Evolutionary conservation across 2,329 filamentous ascomycete species (phyloP).

Genomic region (Sphaerulina vaccinii): DNA sequence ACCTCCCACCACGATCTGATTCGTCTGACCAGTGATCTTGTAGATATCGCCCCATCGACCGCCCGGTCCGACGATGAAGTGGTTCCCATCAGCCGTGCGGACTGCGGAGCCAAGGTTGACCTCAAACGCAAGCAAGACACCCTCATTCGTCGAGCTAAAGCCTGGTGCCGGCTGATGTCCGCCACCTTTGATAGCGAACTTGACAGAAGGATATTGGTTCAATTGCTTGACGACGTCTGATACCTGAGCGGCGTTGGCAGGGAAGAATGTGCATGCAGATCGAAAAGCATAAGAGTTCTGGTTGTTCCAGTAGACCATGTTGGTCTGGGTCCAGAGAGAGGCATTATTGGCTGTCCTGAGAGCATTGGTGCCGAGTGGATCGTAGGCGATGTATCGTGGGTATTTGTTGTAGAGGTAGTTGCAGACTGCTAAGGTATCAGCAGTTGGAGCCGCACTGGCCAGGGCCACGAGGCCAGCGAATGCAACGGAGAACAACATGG

Average conservation of each 20-base stretch:
- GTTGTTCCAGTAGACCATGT: conserved; percentile 28
- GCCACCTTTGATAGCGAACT: conserved; percentile 57
- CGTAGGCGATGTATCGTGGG: conserved; percentile 24
- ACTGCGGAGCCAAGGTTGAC: conserved; percentile 39
- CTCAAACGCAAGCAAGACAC: conserved; percentile 48
- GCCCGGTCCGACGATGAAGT: conserved; percentile 23
- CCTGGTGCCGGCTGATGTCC: conserved; percentile 50
- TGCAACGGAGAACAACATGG: conserved; percentile 10
- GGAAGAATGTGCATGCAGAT: conserved; percentile 40
- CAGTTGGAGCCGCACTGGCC: conserved; percentile 14
- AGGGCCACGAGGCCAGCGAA: conserved; percentile 12
- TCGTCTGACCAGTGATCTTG: conserved; percentile 19
- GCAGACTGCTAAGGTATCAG: conserved; percentile 25
- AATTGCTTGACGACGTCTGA: conserved; percentile 54
- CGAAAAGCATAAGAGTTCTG: conserved; percentile 24
- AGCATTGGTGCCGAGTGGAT: conserved; percentile 18
- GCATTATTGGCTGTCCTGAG: conserved; percentile 18
- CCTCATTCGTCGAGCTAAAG: conserved; percentile 48
- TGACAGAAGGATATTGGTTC: conserved; percentile 46
- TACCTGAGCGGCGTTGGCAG: conserved; percentile 52
- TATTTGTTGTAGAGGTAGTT: conserved; percentile 25
- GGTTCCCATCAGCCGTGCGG: conserved; percentile 27
- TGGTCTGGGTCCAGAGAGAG: conserved; percentile 22
- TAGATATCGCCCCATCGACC: conserved; percentile 28
- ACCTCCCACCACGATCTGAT: conserved; percentile 23